phyloP scores from a whole-genome alignment of 2,329 filamentous ascomycete genomes.

The Phyllosticta citrichinensis region DNA sequence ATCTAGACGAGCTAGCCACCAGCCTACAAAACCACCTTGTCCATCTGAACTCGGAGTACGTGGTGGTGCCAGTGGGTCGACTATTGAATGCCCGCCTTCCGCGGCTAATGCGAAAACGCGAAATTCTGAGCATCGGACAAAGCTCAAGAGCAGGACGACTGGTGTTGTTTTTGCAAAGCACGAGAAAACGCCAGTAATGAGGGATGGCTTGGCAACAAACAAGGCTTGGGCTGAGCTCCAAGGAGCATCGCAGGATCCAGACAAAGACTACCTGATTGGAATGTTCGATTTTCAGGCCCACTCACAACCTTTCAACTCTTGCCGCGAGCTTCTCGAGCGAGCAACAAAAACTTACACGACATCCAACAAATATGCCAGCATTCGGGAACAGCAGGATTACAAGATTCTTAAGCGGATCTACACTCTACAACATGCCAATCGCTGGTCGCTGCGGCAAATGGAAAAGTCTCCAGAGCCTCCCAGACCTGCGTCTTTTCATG shows the following conservation, averaged over 20 bases:
- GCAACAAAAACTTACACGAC: slow-evolving; percentile 88
- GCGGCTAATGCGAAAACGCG: background rate
- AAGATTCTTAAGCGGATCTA: slow-evolving; percentile 80
- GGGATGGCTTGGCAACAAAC: slow-evolving; percentile 4
- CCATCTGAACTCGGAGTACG: background rate
- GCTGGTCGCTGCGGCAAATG: slow-evolving; percentile 86
- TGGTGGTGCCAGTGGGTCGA: too few relatives aligned
- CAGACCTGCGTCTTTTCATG: slow-evolving; percentile 69
- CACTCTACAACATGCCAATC: slow-evolving; percentile 77
- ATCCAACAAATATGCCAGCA: slow-evolving; percentile 68
- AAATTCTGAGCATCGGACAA: slow-evolving; percentile 20
- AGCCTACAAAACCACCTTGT: background rate
- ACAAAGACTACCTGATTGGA: slow-evolving; percentile 52
- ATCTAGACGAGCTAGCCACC: background rate
- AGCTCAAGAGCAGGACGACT: slow-evolving; percentile 54
- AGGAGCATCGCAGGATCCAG: slow-evolving; percentile 37
- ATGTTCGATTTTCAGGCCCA: slow-evolving; percentile 50
- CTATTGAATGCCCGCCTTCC: background rate
- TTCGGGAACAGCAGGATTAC: slow-evolving; percentile 79
- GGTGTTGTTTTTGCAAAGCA: slow-evolving; percentile 72
- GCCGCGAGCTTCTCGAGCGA: slow-evolving; percentile 57
- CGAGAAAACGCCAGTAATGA: slow-evolving; percentile 17
- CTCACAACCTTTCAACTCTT: slow-evolving; percentile 42
- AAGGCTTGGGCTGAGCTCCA: slow-evolving; percentile 34
- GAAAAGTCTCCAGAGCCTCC: slow-evolving; percentile 75